phyloP scores from a whole-genome alignment of 371 early-diverging fungal species.

The Apophysomyces variabilis region DNA sequence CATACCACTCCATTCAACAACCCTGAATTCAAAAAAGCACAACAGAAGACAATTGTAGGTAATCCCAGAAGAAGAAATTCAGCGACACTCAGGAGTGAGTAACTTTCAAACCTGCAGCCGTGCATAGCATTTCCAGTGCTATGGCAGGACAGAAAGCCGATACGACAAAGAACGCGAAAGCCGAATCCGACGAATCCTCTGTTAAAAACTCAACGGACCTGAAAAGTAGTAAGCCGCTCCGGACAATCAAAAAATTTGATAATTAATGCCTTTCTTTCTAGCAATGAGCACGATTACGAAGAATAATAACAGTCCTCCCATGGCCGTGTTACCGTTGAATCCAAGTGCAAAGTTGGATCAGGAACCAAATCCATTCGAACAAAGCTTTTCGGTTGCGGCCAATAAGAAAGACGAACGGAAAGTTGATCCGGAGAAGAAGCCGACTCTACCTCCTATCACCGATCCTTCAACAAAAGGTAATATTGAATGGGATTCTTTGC shows the following conservation, averaged over 20 bases:
- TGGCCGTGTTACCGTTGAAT: constrained; percentile 45
- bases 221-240: not conserved
- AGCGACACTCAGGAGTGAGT: too few relatives aligned
- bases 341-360: constrained; percentile 68
- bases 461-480: constrained; percentile 53
- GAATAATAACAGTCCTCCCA: constrained; percentile 31
- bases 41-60: not conserved
- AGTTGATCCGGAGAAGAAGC: constrained; percentile 19
- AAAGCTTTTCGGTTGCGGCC: constrained; percentile 68
- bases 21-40: constrained; percentile 4
- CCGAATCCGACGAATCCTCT: constrained; percentile 8
- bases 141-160: constrained; percentile 8
- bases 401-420: constrained; percentile 12
- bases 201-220: constrained; percentile 10
- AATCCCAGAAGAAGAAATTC: not conserved
- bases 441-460: constrained; percentile 48
- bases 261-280: not conserved
- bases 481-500: constrained; percentile 68
- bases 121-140: constrained; percentile 6
- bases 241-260: not conserved
- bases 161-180: not conserved
- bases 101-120: not conserved
- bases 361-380: constrained; percentile 91
- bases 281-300: not conserved
- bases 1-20: not conserved